These are phyloP conservation scores for Elaeis guineensis DNA, from an alignment of 176 grass and related monocot species.

Conservation along the genomic window DNA sequence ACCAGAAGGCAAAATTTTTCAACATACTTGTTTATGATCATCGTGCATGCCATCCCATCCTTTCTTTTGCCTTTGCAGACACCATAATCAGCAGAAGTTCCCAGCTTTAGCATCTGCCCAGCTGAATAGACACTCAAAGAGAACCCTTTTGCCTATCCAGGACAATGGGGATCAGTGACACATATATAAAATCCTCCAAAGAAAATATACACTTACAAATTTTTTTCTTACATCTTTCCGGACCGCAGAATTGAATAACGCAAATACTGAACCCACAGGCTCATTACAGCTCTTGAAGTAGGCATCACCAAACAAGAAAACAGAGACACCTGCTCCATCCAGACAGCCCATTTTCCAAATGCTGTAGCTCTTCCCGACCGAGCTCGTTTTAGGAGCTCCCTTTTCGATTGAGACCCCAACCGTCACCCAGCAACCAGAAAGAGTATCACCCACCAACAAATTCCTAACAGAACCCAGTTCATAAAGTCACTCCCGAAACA, in stretches of 20 bases:
- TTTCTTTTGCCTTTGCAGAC: conserved; percentile 91
- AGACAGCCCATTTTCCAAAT: conserved; percentile 80
- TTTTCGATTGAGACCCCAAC: conserved; percentile 65
- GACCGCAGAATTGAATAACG: conserved; percentile 65
- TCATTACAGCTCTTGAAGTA: conserved; percentile 59
- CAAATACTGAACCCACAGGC: conserved; percentile 52
- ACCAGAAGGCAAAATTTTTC: too few species aligned
- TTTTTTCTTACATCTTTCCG: conserved; percentile 27
- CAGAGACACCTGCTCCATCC: conserved; percentile 54
- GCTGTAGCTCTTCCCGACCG: conserved; percentile 57
- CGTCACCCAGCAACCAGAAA: conserved; percentile 85
- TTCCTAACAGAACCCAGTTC: conserved; percentile 4
- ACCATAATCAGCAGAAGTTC: conserved; percentile 58
- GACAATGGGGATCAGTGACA: conserved; percentile 12
- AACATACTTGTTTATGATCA: conserved; percentile 80
- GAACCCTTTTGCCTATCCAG: conserved; percentile 62
- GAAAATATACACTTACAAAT: too few species aligned
- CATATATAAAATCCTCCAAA: background rate
- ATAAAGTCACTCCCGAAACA: too few species aligned
- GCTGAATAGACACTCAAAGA: conserved; percentile 61
- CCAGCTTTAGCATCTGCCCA: conserved; percentile 76
- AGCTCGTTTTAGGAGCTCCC: conserved; percentile 45
- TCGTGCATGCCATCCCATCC: conserved; percentile 81
- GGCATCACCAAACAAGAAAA: conserved; percentile 80
- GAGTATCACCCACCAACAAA: conserved; percentile 32